A percentile compares a stretch with the other conserved stretches of the same genome.
These are phyloP conservation scores for Lumnitzera racemosa DNA, from an alignment of 345 rosid genomes.

Conservation along the genomic window DNA sequence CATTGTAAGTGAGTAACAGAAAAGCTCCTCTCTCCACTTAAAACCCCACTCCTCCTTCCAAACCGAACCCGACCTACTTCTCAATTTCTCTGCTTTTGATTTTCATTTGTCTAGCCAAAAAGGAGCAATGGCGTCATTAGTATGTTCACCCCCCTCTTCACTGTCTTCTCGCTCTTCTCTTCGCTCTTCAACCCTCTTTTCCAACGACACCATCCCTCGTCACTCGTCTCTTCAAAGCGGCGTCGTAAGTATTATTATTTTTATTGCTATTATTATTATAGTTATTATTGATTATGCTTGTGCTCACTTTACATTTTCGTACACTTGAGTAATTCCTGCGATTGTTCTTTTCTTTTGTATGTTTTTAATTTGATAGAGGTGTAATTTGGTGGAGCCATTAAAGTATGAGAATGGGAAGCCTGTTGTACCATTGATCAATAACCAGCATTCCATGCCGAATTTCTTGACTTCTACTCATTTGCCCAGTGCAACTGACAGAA, in stretches of 20 bases:
- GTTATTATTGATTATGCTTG: too few relatives aligned
- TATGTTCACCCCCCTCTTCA: conserved; percentile 15
- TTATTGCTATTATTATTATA: too few relatives aligned
- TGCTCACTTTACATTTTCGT: too few relatives aligned
- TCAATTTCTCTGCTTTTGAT: too few relatives aligned
- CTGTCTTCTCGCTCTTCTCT: conserved; percentile 7
- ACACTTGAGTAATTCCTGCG: background rate
- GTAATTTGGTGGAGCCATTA: conserved; percentile 59
- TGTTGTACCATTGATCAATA: conserved; percentile 26
- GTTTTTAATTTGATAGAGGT: conserved; percentile 26
- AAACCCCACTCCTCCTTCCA: background rate
- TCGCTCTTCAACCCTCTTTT: conserved; percentile 5
- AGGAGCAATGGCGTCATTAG: conserved; percentile 22
- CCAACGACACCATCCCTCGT: conserved; percentile 9
- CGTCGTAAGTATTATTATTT: conserved; percentile 18
- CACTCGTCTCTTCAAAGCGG: conserved; percentile 17
- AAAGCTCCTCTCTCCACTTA: background rate
- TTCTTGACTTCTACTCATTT: conserved; percentile 32
- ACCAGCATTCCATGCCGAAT: conserved; percentile 22
- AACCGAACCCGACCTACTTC: too few relatives aligned
- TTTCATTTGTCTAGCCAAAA: too few relatives aligned
- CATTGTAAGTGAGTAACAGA: background rate
- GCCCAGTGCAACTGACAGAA: conserved; percentile 23
- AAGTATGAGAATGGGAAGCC: conserved; percentile 53
- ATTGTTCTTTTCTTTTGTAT: background rate